Conservation (phyloP, 306 rosid genomes). For the Prinsepia uniflora region DNA sequence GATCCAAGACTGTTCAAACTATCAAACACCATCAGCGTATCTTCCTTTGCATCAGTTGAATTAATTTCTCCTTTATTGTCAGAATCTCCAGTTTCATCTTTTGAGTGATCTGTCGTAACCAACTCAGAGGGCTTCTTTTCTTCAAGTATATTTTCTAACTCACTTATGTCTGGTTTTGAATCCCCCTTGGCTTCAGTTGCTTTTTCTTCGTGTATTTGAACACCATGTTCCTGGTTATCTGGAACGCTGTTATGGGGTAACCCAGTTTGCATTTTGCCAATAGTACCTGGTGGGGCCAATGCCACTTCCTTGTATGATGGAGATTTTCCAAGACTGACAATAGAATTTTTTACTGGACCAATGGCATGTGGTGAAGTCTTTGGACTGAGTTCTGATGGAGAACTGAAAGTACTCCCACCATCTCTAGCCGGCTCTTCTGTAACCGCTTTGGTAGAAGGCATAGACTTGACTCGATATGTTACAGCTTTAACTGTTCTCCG, state of each 20-base stretch:
- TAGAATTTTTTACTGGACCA: slow-evolving; percentile 51
- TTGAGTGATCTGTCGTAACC: slow-evolving; percentile 35
- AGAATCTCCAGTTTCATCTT: slow-evolving; percentile 39
- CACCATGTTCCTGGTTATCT: slow-evolving; percentile 35
- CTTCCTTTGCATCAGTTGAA: slow-evolving; percentile 30
- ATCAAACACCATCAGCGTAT: slow-evolving; percentile 30
- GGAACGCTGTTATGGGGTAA: slow-evolving; percentile 45
- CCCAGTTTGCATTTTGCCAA: slow-evolving; percentile 63
- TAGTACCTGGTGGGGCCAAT: slow-evolving; percentile 92
- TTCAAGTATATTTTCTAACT: slow-evolving; percentile 32
- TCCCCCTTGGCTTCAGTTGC: slow-evolving; percentile 36
- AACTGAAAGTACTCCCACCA: slow-evolving; percentile 33
- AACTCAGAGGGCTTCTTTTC: slow-evolving; percentile 35
- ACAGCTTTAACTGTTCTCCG: slow-evolving; percentile 68
- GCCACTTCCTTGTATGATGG: slow-evolving; percentile 99
- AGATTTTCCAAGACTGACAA: slow-evolving; percentile 80
- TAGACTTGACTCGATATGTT: slow-evolving; percentile 84
- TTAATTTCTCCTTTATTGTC: slow-evolving; percentile 50
- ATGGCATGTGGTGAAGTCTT: slow-evolving; percentile 35
- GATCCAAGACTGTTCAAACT: slow-evolving; percentile 40
- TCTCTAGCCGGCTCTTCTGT: slow-evolving; percentile 36
- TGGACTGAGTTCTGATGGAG: slow-evolving; percentile 46
- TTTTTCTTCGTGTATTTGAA: slow-evolving; percentile 39
- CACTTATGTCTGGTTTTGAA: slow-evolving; percentile 33
- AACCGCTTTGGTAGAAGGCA: slow-evolving; percentile 44